A percentile compares a stretch with the other conserved stretches of the same genome.
phyloP scores from a whole-genome alignment of 2,329 filamentous ascomycete species.

The Diaporthe batatas region DNA sequence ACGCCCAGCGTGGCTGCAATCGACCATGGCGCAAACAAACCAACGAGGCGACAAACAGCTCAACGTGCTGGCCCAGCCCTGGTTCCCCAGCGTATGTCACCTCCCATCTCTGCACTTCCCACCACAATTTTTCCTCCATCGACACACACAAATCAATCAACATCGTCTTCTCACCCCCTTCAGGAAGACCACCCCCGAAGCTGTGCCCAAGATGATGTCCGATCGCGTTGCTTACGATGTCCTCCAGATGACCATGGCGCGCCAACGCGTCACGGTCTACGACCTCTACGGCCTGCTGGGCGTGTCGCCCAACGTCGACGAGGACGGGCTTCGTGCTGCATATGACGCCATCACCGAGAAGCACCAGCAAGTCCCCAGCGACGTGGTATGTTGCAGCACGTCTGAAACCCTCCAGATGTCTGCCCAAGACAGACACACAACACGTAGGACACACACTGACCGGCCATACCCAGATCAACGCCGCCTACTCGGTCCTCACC shows the following conservation, averaged over 20 bases:
- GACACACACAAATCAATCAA: neutral
- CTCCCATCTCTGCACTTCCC: neutral
- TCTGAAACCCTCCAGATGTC: no score
- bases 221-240: conserved; percentile 7
- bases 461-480: conserved; percentile 17
- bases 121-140: no score
- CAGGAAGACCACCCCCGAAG: no score
- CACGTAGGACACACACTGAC: neutral
- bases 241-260: conserved; percentile 29
- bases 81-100: neutral
- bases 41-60: neutral
- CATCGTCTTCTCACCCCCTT: neutral
- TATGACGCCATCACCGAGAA: conserved; percentile 34
- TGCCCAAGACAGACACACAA: neutral
- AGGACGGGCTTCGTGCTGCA: conserved; percentile 31
- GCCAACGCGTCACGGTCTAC: conserved; percentile 34
- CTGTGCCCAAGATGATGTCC: conserved; percentile 16
- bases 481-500: conserved; percentile 32
- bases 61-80: neutral
- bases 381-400: conserved; percentile 12
- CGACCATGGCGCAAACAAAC: conserved; percentile 1
- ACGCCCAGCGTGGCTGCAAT: neutral
- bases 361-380: conserved; percentile 18
- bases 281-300: conserved; percentile 40
- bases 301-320: conserved; percentile 32